Evolutionary conservation across 2,329 filamentous ascomycete species (phyloP).

Genomic region (Venturia effusa): DNA sequence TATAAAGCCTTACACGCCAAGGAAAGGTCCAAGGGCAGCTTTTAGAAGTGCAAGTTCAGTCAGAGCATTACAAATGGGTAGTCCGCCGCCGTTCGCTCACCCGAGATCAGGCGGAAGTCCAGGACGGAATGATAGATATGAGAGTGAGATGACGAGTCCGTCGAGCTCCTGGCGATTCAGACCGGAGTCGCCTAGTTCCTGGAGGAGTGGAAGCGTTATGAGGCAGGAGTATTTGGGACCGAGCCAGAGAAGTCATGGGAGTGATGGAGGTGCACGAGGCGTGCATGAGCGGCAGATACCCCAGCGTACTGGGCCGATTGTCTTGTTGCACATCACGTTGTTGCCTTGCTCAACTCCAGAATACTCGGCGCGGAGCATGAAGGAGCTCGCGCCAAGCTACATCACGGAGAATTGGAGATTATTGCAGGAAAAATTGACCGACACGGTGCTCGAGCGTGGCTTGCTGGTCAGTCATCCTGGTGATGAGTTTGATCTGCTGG

Average conservation of each 20-base stretch:
- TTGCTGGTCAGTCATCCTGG: conserved; percentile 68
- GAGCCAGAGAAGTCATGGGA: neutral
- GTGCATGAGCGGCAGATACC: conserved; percentile 17
- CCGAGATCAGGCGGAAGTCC: neutral
- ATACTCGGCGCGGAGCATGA: conserved; percentile 42
- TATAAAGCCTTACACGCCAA: conserved; percentile 41
- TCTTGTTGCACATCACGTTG: conserved; percentile 67
- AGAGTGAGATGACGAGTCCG: neutral
- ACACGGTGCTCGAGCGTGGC: conserved; percentile 63
- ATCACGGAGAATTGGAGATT: conserved; percentile 51
- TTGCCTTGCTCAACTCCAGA: conserved; percentile 54
- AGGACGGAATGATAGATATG: neutral
- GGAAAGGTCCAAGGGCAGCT: conserved; percentile 45
- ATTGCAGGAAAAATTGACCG: conserved; percentile 58
- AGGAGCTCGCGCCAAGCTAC: conserved; percentile 39
- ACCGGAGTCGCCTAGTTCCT: neutral
- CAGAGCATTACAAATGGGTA: conserved; percentile 61
- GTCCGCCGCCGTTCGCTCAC: conserved; percentile 46
- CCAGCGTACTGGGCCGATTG: conserved; percentile 46
- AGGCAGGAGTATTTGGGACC: neutral
- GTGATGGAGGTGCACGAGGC: conserved; percentile 35
- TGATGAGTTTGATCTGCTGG: conserved; percentile 68
- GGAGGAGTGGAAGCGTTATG: neutral
- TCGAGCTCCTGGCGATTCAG: neutral
- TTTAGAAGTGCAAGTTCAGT: conserved; percentile 62